Conservation (phyloP, 768 basidiomycete species). For the Amanita pseudoporphyria region DNA sequence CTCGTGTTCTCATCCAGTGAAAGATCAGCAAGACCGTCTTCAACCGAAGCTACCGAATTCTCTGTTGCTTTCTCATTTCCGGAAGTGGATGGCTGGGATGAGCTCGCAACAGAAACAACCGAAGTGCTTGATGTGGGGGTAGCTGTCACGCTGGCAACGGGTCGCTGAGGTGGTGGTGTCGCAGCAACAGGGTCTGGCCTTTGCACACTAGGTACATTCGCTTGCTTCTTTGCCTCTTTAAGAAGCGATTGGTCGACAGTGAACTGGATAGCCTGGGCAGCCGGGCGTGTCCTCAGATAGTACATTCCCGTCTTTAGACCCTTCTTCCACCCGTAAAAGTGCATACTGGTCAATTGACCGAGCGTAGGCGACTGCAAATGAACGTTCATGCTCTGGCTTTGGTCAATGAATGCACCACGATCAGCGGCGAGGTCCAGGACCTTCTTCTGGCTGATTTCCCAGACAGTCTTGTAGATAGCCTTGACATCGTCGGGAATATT, state of each 20-base stretch:
- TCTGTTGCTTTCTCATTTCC: not conserved
- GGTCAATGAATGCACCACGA: constrained; percentile 96
- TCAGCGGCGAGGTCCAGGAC: constrained; percentile 98
- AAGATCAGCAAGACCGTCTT: constrained; percentile 17
- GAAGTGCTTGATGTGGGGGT: not conserved
- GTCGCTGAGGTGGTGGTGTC: not conserved
- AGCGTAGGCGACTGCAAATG: constrained; percentile 84
- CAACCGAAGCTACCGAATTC: not conserved
- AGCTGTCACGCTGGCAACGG: not conserved
- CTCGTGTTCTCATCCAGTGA: constrained; percentile 37
- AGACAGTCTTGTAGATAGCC: constrained; percentile 99
- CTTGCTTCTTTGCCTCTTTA: constrained; percentile 49
- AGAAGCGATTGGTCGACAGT: constrained; percentile 82
- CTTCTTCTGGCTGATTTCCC: constrained; percentile 99
- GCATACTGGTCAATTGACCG: constrained; percentile 92
- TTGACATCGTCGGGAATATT: constrained; percentile 86
- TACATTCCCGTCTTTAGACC: constrained; percentile 99
- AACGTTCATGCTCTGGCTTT: constrained; percentile 90
- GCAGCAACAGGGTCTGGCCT: constrained; percentile 13
- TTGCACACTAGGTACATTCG: constrained; percentile 18
- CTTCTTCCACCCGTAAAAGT: constrained; percentile 99
- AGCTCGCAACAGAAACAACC: not conserved
- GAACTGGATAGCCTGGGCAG: constrained; percentile 95
- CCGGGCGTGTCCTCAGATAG: constrained; percentile 91
- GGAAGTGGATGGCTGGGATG: constrained; percentile 9